phyloP scores from a whole-genome alignment of 306 rosid species.

The Trichosanthes cucumerina region DNA sequence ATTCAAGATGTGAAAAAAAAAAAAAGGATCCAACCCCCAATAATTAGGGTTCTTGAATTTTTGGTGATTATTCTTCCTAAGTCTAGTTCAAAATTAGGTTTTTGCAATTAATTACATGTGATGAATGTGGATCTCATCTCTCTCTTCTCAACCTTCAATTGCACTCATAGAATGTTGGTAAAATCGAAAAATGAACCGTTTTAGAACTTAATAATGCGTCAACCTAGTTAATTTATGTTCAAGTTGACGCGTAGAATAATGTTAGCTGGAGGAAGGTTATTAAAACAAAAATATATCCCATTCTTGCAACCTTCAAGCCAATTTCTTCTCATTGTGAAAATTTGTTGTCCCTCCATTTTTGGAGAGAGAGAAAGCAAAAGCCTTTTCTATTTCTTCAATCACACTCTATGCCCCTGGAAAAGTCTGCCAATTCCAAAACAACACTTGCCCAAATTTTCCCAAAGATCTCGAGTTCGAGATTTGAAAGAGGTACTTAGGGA shows the following conservation, averaged over 20 bases:
- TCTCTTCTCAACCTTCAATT: background rate
- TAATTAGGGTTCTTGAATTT: conserved; percentile 34
- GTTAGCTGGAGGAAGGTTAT: background rate
- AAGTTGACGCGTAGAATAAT: background rate
- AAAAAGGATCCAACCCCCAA: background rate
- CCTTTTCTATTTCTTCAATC: background rate
- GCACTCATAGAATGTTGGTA: background rate
- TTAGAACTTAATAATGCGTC: background rate
- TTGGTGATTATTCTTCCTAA: background rate
- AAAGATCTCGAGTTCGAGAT: background rate
- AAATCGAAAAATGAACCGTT: background rate
- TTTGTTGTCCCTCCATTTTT: background rate
- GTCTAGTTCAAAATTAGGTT: background rate
- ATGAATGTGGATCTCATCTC: background rate
- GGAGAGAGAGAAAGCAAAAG: background rate
- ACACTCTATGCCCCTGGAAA: background rate
- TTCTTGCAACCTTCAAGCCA: background rate
- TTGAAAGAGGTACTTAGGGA: background rate
- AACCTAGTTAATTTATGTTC: background rate
- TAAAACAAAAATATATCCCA: background rate
- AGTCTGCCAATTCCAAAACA: background rate
- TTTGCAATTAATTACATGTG: background rate
- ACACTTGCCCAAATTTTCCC: background rate
- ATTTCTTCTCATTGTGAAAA: background rate
- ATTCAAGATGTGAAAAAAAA: background rate